Percentiles rank a stretch among this genome's conserved stretches.
phyloP scores from a whole-genome alignment of 768 basidiomycete species.

The Suillus discolor region DNA sequence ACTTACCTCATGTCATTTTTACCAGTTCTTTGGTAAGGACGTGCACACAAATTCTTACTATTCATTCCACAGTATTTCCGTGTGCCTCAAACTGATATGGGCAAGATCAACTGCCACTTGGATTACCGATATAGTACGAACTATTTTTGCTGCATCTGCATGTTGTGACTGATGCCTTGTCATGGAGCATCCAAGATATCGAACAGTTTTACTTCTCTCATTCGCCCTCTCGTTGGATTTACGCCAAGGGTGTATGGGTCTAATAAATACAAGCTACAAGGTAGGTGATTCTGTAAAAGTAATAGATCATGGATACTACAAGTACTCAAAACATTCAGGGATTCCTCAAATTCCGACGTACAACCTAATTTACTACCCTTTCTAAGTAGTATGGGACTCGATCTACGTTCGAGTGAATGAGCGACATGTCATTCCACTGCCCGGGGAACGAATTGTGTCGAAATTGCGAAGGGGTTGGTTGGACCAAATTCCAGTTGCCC shows the following conservation, averaged over 20 bases:
- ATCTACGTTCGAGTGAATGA: conserved; percentile 1
- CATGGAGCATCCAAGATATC: neutral
- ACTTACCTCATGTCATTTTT: neutral
- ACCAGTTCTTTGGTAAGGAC: neutral
- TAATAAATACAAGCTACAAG: neutral
- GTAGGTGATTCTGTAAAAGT: neutral
- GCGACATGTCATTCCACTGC: conserved; percentile 1
- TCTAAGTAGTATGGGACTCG: conserved; percentile 4
- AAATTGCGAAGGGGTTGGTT: conserved; percentile 1
- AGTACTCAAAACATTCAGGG: neutral
- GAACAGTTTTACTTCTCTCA: neutral
- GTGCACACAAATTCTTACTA: neutral
- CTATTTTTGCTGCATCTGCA: neutral
- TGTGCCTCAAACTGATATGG: neutral
- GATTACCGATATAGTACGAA: neutral
- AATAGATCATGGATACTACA: neutral
- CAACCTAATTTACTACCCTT: neutral
- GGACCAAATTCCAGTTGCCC: conserved; percentile 1
- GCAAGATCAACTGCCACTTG: neutral
- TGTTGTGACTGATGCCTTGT: neutral
- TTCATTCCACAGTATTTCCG: neutral
- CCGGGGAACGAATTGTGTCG: neutral
- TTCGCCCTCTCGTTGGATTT: no score
- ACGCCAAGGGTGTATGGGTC: neutral
- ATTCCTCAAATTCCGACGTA: neutral